Conservation (phyloP, 1,284 basidiomycete genomes). For the Leccinum cinnamomeum region DNA sequence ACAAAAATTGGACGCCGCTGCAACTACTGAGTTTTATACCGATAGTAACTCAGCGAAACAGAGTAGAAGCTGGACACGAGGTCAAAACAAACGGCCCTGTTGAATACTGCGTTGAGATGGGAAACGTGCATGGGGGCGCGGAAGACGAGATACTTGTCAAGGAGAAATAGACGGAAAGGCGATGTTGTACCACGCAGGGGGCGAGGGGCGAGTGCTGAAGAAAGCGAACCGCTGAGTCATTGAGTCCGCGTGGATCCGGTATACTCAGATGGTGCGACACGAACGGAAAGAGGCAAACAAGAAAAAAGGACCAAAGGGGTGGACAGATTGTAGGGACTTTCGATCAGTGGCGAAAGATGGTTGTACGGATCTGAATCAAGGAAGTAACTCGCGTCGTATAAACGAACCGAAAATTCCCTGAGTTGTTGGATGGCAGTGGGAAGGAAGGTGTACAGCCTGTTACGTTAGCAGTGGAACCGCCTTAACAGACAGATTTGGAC, state of each 20-base stretch:
- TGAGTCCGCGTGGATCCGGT: slow-evolving; percentile 29
- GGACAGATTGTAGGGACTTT: slow-evolving; percentile 15
- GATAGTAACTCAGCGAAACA: slow-evolving; percentile 42
- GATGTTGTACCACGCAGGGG: slow-evolving; percentile 9
- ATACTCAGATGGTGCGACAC: slow-evolving; percentile 23
- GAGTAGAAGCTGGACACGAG: slow-evolving; percentile 39
- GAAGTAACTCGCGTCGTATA: slow-evolving; percentile 16
- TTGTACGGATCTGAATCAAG: slow-evolving; percentile 19
- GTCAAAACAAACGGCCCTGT: slow-evolving; percentile 37
- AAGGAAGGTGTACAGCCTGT: slow-evolving; percentile 25
- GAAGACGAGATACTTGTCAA: slow-evolving; percentile 18
- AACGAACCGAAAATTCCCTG: slow-evolving; percentile 21
- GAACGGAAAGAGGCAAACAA: slow-evolving; percentile 16
- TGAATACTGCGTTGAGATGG: slow-evolving; percentile 28
- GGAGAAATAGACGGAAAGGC: slow-evolving; percentile 16
- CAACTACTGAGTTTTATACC: slow-evolving; percentile 41
- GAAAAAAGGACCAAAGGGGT: slow-evolving; percentile 12
- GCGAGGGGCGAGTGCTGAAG: slow-evolving; percentile 6
- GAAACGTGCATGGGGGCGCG: slow-evolving; percentile 17
- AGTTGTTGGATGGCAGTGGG: slow-evolving; percentile 19
- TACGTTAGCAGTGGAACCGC: slow-evolving; percentile 34
- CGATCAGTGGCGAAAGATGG: slow-evolving; percentile 19
- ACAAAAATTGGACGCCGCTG: slow-evolving; percentile 40
- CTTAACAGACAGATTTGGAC: slow-evolving; percentile 20
- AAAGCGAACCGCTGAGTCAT: slow-evolving; percentile 30